Conservation (phyloP, 306 rosid genomes). For the Bauhinia variegata region DNA sequence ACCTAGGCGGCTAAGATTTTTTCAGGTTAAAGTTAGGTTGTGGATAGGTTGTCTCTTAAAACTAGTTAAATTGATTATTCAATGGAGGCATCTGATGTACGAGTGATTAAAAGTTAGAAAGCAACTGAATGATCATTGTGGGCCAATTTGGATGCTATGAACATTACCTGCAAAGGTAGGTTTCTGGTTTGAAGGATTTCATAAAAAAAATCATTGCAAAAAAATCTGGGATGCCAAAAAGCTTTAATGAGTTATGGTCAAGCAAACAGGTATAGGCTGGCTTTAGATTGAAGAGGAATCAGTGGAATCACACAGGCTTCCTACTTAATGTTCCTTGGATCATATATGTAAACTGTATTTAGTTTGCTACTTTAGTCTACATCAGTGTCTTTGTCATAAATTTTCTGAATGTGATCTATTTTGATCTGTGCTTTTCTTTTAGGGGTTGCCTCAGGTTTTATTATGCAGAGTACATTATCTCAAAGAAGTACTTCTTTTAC, state of each 20-base stretch:
- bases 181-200: too few species aligned
- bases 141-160: not conserved
- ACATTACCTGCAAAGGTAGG: too few species aligned
- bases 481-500: slow-evolving; percentile 82
- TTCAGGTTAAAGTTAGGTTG: not conserved
- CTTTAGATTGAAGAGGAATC: too few species aligned
- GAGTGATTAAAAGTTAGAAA: slow-evolving; percentile 2
- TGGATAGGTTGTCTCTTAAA: slow-evolving; percentile 1
- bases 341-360: slow-evolving; percentile 9
- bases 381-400: not conserved
- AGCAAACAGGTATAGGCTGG: too few species aligned
- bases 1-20: not conserved
- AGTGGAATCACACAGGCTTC: too few species aligned
- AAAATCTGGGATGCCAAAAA: too few species aligned
- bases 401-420: slow-evolving; percentile 24
- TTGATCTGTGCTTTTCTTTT: slow-evolving; percentile 48
- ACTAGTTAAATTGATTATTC: slow-evolving; percentile 5
- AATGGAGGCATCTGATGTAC: slow-evolving; percentile 10
- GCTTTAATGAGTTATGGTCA: too few species aligned
- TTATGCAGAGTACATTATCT: slow-evolving; percentile 81
- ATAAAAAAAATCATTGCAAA: too few species aligned
- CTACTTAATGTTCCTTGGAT: not conserved
- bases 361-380: not conserved
- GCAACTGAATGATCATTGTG: not conserved
- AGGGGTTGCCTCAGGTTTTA: slow-evolving; percentile 92